phyloP scores from a whole-genome alignment of 257 asterid species.

The Parsonsia alboflavescens region DNA sequence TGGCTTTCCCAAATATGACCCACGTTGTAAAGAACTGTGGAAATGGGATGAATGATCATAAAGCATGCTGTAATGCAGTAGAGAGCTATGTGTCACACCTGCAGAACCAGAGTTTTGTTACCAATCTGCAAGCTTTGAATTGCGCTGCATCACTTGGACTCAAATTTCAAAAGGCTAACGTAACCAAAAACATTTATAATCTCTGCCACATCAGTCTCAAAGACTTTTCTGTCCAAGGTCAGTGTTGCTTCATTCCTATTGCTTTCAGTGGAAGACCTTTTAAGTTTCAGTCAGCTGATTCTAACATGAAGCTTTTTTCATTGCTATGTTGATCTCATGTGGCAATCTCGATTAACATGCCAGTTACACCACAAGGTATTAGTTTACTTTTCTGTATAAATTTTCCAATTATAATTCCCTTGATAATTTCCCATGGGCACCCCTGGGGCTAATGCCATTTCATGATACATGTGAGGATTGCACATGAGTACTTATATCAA shows the following conservation, averaged over 20 bases:
- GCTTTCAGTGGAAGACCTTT: background rate
- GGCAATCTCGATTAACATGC: constrained; percentile 28
- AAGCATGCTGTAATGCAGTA: constrained; percentile 63
- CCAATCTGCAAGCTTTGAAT: constrained; percentile 93
- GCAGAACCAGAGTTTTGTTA: constrained; percentile 91
- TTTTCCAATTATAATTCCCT: background rate
- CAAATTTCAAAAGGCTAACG: constrained; percentile 62
- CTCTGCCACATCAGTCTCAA: constrained; percentile 84
- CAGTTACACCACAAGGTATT: constrained; percentile 85
- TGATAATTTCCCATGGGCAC: background rate
- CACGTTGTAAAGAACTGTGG: constrained; percentile 64
- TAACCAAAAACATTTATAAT: constrained; percentile 59
- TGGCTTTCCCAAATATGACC: constrained; percentile 69
- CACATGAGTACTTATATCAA: background rate
- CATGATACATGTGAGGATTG: background rate
- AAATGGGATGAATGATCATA: constrained; percentile 39
- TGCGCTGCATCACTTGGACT: constrained; percentile 90
- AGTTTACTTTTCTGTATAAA: constrained; percentile 5
- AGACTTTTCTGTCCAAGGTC: constrained; percentile 98
- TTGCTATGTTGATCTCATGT: constrained; percentile 34
- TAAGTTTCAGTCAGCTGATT: constrained; percentile 7
- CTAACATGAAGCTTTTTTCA: constrained; percentile 28
- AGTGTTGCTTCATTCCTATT: constrained; percentile 20
- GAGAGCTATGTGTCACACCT: constrained; percentile 76
- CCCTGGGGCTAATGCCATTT: background rate